phyloP scores from a whole-genome alignment of 2,329 filamentous ascomycete species.

The Pestalotiopsis fici region DNA sequence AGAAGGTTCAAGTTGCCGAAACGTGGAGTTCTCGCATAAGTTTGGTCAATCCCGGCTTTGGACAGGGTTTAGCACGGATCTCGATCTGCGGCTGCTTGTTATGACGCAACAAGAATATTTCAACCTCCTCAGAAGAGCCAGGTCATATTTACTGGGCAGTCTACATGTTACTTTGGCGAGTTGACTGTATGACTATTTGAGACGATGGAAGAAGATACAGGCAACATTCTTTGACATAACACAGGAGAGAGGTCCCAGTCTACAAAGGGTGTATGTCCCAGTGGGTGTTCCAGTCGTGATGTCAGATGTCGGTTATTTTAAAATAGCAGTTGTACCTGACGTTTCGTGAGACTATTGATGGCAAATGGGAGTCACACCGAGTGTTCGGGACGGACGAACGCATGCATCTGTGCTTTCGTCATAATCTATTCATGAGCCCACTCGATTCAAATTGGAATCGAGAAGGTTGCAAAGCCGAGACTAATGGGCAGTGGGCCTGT shows the following conservation, averaged over 20 bases:
- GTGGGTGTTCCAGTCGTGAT: background rate
- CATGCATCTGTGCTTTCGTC: background rate
- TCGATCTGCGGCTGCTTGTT: background rate
- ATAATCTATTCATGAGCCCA: background rate
- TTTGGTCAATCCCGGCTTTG: background rate
- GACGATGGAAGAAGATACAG: background rate
- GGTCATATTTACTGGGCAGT: background rate
- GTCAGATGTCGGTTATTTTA: background rate
- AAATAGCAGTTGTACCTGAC: background rate
- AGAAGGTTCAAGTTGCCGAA: background rate
- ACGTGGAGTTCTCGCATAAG: background rate
- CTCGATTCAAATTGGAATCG: background rate
- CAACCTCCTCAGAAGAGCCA: background rate
- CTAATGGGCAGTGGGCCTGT: background rate
- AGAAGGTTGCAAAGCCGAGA: background rate
- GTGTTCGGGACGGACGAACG: too few species aligned
- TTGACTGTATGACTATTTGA: background rate
- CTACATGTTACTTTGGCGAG: background rate
- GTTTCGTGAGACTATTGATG: too few species aligned
- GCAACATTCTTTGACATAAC: background rate
- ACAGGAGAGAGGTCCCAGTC: background rate
- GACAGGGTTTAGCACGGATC: background rate
- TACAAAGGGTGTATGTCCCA: background rate
- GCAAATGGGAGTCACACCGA: too few species aligned
- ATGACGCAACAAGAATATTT: background rate